Base-by-base conservation (phyloP, 2,329 filamentous ascomycete genomes). In the Colletotrichum sublineola region DNA sequence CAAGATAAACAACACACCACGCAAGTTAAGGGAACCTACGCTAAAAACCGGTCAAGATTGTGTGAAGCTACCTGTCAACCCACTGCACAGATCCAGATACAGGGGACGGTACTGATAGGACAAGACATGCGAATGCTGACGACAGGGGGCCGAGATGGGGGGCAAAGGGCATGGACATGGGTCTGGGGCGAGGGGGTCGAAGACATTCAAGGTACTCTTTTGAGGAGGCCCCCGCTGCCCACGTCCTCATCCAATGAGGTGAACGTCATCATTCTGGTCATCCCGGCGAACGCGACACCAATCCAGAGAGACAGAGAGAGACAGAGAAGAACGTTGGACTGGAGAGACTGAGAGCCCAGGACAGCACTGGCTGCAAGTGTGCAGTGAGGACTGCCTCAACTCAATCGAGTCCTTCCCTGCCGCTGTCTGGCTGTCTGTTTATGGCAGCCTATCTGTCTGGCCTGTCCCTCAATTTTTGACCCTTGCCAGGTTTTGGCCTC, bases 221-320 rank as follows among this genome's bases (percentile, higher is more conserved):
- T 44, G 53, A 60, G 53, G 65, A 20, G 52, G 46, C 44, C 60
- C 69, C 66, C 66, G 60, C 69, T 48, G 50, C 40, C 66, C 60
- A 53, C 46, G 46, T 31, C 53, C 33, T 53, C 40, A 24, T 55
- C 70, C 70, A 73, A 73, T 73, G 60, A 70, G 70, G 55, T 61
- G 61, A 61, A 70, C 67, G 70, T 73, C 70, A 73, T 73, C 70
- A 73, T 73, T 70, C 62, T 70, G 38, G 56, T 52, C 48, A 68
- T 70, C 67, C 70, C 70, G 67, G 70, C 70, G 70, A 70, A 62
- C 60, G 66, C 70, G 70, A 73, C 66, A 73, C 70, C 46, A 31
- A 31, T 15, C 20, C n/a, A 63, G 46, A 24, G 58, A 52, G 33
- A 52, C 46, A 24, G 33, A 52, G 60, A 24, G 60, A 29, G n/a